Conservation (phyloP, 2,329 filamentous ascomycete species). For the Laburnicola sp. region DNA sequence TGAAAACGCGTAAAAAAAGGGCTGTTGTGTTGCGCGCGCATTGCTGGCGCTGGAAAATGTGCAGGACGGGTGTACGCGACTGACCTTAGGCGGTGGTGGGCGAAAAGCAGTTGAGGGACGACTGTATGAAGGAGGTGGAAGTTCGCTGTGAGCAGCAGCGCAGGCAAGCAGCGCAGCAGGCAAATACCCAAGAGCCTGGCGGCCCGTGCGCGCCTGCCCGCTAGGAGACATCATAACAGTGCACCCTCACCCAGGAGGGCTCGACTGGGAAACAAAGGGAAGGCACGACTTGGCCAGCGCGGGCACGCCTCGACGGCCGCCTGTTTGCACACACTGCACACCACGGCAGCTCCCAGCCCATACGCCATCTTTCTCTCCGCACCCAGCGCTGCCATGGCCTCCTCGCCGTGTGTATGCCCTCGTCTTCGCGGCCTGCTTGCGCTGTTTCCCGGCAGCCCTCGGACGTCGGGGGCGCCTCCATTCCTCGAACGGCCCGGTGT, state of each 20-base stretch:
- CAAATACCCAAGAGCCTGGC: conserved; percentile 3
- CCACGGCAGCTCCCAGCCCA: too few relatives aligned
- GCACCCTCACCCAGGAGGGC: conserved; percentile 6
- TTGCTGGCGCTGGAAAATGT: conserved; percentile 23
- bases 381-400: background rate
- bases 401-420: background rate
- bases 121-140: conserved; percentile 27
- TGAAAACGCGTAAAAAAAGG: conserved; percentile 40
- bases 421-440: background rate
- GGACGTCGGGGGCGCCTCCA: conserved; percentile 2
- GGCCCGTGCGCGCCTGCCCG: conserved; percentile 7
- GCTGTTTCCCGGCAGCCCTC: background rate
- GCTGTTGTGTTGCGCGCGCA: conserved; percentile 29
- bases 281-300: conserved; percentile 1
- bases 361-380: too few relatives aligned
- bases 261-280: background rate
- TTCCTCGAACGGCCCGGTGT: conserved; percentile 18
- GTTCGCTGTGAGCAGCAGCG: conserved; percentile 14
- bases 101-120: conserved; percentile 18
- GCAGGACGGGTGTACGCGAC: conserved; percentile 32
- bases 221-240: conserved; percentile 7
- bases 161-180: conserved; percentile 14
- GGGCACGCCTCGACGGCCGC: background rate
- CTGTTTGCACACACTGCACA: background rate
- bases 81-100: conserved; percentile 36